Evolutionary conservation across 371 early-diverging fungal species (phyloP), one percentile per base, ranked within the genome.

Genomic region (Mortierella polycephala): DNA sequence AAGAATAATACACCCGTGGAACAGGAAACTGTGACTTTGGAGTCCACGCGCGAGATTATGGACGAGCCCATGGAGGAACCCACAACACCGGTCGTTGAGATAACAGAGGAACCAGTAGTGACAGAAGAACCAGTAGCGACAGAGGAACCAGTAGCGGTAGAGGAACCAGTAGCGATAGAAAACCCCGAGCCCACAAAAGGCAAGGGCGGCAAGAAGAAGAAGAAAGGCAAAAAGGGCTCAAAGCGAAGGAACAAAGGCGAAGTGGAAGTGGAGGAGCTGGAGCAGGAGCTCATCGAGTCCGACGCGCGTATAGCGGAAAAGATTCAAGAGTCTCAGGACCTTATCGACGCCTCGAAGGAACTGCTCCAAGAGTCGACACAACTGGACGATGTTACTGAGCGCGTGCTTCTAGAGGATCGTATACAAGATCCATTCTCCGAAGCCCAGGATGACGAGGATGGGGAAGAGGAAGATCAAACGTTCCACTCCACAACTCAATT

Each of bases 401-500:
- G 54, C 5, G 42, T 20, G n/a, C 39, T 63, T 30, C 30, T 30
- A 4, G 30, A 30, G 56, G 49, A 37, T 14, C 39, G 61, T 10
- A 16, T 46, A 0, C 49, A 57, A 14, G 16, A 23, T 23, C 61
- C 65, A 20, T 64, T 69, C 46, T 23, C 65, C 13, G 55, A 21
- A 3, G 18, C 12, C 1, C 39, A 44, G 13, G 47, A 41, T 10
- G 66, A 57, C 23, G 57, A 62, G 13, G 55, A 54, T 7, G 50
- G 52, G 23, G 52, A 44, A 14, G 62, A 67, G 9, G 67, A 73
- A 12, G 71, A 74, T 12, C 74, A 74, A 59, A 68, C 68, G 18
- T 67, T 67, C 64, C 74, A 67, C 14, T 67, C 74, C 7, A 64
- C 68, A 13, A 60, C 44, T 7, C 67, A 67, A 39, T 74, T 61